Evolutionary conservation across 495 filamentous ascomycete species (phyloP), one percentile per base, ranked within the genome.

Genomic region (Saxophila tyrrhenica): DNA sequence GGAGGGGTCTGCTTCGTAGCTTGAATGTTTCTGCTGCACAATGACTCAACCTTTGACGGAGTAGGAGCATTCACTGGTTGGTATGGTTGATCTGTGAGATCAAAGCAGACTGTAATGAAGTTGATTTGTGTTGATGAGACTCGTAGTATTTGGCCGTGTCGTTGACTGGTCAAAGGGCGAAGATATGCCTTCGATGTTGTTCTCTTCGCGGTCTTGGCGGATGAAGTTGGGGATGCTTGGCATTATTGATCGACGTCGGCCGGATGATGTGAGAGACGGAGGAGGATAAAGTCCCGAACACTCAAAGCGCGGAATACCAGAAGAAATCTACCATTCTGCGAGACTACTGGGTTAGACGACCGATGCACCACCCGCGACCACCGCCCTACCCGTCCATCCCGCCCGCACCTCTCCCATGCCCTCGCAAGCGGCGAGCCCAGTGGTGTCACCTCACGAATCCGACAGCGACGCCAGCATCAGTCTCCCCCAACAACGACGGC

Each of bases 361-460:
- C 5, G 29, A 35, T 35, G 29, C 29, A 35, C 29, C 29, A 13
- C 29, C 5, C 29, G 13, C 29, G 5, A 5, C 29, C 29, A 7
- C 29, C 29, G 13, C 5, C 29, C 29, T 35, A 5, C 13, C 29
- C 29, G 13, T 13, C 29, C 29, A 35, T 5, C 29, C 29, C 29
- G 29, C 29, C 7, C 29, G 5, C 29, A 35, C 13, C 29, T 13
- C 29, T 13, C 29, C 13, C 29, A 35, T 35, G 29, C 29, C 29
- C 29, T 35, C 29, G 29, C 29, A 35, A 35, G 29, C 29, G 29
- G 29, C 29, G 7, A 35, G 29, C 63, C 75, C 80, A 65, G 70
- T 79, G 67, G 77, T 78, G 69, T 76, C 78, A 68, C 73, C 75
- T 65, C 75, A 76, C 67, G 76, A 78, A 60, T 75, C 76, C 61